Evolutionary conservation across 1,284 basidiomycete genomes (phyloP), one percentile per base, ranked within the genome.

Genomic region (Leccinum subrobustum): DNA sequence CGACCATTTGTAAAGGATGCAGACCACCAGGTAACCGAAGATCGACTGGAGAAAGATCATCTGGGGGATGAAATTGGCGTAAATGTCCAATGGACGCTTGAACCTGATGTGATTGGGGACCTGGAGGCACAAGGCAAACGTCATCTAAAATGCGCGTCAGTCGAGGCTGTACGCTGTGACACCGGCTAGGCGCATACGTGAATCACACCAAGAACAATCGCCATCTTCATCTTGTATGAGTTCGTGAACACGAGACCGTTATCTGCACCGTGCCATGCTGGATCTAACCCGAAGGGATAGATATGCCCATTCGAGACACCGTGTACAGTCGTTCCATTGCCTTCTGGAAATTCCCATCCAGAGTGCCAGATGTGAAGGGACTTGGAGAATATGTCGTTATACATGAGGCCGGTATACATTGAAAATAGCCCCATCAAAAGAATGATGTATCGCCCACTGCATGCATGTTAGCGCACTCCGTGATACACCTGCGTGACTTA

Each of bases 161-260:
- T 63, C 61, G 50, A 58, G 62, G 33, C 16, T 14, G 23, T 48
- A 55, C 25, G 56, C 11, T 7, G 50, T 50, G 35, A 64, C 60
- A 56, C 52, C 25, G 52, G 33, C 52, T 50, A 62, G 62, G 52
- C 27, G 81, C 91, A 64, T 77, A 96, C 95, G 76, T 99, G 97
- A 67, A 93, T 91, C 66, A 99, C 96, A 77, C 97, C 97, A 61
- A 99, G 79, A 58, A 99, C 88, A 73, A 99, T 91, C 16, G 95
- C 94, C 95, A 99, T 96, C 82, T 99, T 99, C 97, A 99, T 99
- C 88, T 99, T 99, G 83, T 97, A 96, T 59, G 96, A 98, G 77
- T 99, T 99, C 64, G 92, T 93, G 76, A 99, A 99, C 59, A 98
- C 89, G 61, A 99, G 83, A 1, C 82, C 82, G 73, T 99, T 99